phyloP scores from a whole-genome alignment of 352 stramenopile genomes.

The Phytophthora niederhauseri region DNA sequence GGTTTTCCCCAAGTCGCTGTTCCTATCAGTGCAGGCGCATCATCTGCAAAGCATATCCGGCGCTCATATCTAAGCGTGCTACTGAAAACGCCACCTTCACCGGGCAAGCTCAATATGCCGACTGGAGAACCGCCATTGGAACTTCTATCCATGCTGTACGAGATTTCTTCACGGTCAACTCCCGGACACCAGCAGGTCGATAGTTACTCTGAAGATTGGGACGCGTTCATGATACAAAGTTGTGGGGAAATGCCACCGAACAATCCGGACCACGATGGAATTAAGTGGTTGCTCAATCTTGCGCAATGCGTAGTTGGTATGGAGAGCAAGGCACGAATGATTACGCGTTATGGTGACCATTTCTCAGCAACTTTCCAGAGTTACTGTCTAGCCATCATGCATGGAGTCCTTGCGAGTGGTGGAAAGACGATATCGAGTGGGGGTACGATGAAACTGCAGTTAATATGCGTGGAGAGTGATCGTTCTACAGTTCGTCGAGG shows the following conservation, averaged over 20 bases:
- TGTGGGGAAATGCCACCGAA: background rate
- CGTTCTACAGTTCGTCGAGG: constrained; percentile 23
- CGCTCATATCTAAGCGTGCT: constrained; percentile 35
- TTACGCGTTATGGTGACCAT: background rate
- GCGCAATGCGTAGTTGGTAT: constrained; percentile 30
- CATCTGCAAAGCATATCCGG: constrained; percentile 26
- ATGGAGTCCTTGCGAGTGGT: constrained; percentile 32
- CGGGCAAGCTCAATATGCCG: background rate
- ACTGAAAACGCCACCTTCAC: constrained; percentile 11
- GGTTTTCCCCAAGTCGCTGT: background rate
- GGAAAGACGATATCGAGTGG: constrained; percentile 47
- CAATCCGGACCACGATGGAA: constrained; percentile 18
- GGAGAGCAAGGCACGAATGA: background rate
- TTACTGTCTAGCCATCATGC: constrained; percentile 36
- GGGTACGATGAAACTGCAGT: constrained; percentile 8
- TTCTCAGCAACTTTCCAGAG: constrained; percentile 37
- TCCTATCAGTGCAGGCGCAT: background rate
- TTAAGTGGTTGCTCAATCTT: constrained; percentile 37
- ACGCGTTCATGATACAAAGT: constrained; percentile 26
- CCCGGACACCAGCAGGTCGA: background rate
- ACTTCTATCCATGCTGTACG: constrained; percentile 33
- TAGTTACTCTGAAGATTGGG: constrained; percentile 29
- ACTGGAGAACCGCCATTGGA: constrained; percentile 12
- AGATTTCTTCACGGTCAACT: constrained; percentile 24
- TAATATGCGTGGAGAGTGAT: constrained; percentile 33